Base-by-base conservation (phyloP, 441 rosid species). In the Euphorbia corollata region DNA sequence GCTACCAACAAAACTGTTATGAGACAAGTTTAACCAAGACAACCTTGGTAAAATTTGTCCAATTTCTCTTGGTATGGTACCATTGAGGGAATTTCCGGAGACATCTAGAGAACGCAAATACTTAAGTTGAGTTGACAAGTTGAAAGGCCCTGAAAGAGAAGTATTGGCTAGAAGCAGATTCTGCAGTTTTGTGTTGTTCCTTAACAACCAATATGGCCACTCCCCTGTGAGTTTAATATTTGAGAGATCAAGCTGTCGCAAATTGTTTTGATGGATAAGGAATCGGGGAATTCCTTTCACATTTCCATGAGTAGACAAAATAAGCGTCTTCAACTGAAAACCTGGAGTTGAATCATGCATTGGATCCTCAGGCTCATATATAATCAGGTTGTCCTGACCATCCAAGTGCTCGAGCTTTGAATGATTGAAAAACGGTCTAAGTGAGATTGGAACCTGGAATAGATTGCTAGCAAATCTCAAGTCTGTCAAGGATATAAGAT, bases 371-470 rank as follows among this genome's bases (percentile, higher is more conserved):
- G 1, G 13, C 12, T 41, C 13, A 20, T 22, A 55, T 47, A 68
- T 39, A 74, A 0, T 13, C 9, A 48, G 6, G 15, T 68, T 69
- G 12, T 45, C 20, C 0, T 8, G 22, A 8, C 32, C 34, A 8
- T 24, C 0, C 13, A 77, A 64, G 0, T 3, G 2, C 10, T 38
- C 61, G 67, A 77, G 83, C 8, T 70, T 68, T 4, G 79, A 74
- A 36, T 58, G 71, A 27, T 81, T 78, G 39, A 67, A 71, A 59
- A 80, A 71, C 1, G 76, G 63, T 0, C 8, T 5, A 0, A 77
- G 61, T 64, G 74, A 75, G 4, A n/a, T 15, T 19, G 79, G 62
- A 24, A 75, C 43, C 58, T 54, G 60, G 18, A 80, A 73, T 6
- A 13, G 48, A 36, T 75, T 77, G 2, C 45, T 2, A 0, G 38